Evolutionary conservation across 768 basidiomycete species (phyloP).

Genomic region (Favolaschia claudopus): DNA sequence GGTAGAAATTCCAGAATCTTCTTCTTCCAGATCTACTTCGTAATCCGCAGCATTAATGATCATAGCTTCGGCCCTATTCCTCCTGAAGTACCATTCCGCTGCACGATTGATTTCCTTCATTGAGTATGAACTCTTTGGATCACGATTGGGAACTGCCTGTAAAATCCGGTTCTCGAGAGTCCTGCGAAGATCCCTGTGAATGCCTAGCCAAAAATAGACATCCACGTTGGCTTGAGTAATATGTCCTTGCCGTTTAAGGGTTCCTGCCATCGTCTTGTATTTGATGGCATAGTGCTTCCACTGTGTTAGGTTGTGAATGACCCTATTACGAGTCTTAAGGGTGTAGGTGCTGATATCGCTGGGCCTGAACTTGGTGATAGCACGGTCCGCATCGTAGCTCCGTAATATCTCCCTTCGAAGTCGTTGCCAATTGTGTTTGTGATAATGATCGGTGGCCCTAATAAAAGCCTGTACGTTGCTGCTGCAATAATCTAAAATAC

Average conservation of each 20-base stretch:
- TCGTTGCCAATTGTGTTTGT: no score
- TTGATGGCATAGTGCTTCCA: neutral
- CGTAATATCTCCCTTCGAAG: no score
- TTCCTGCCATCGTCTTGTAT: conserved; percentile 3
- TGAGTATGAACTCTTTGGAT: neutral
- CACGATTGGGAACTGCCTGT: neutral
- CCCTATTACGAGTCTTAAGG: no score
- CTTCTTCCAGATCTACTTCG: neutral
- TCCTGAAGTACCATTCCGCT: conserved; percentile 2
- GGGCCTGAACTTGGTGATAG: no score
- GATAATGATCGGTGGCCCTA: no score
- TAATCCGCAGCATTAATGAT: neutral
- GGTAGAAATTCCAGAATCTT: neutral
- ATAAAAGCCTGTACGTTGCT: no score
- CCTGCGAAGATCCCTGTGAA: neutral
- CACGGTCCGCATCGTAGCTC: no score
- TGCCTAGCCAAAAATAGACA: conserved; percentile 7
- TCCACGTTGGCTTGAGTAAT: neutral
- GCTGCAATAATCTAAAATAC: no score
- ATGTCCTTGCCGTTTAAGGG: neutral
- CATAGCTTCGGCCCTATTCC: neutral
- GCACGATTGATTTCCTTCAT: conserved; percentile 2
- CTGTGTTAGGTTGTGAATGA: neutral
- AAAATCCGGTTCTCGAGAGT: neutral
- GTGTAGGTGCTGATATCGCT: no score